A percentile compares a stretch with the other conserved stretches of the same genome.
Conservation (phyloP, 2,329 filamentous ascomycete species). For the Fusarium fujikuroi region DNA sequence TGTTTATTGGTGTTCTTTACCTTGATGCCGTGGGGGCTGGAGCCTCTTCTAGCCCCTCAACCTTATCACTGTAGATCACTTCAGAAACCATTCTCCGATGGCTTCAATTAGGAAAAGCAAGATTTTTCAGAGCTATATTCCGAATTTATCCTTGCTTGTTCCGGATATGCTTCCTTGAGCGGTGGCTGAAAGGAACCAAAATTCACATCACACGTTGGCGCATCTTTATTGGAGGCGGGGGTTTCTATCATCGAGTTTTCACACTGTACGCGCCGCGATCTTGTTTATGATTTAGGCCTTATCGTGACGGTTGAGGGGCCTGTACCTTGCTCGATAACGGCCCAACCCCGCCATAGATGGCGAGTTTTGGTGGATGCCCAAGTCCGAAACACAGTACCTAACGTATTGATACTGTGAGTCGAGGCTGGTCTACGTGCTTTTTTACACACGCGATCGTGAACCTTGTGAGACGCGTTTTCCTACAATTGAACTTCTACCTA, state of each 20-base stretch:
- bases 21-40: too few species aligned
- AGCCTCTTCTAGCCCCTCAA: too few species aligned
- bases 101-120: neutral
- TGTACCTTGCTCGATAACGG: neutral
- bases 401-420: neutral
- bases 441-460: neutral
- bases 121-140: neutral
- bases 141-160: neutral
- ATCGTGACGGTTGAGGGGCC: neutral
- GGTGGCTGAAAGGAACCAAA: neutral
- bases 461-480: neutral
- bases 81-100: neutral
- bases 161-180: neutral
- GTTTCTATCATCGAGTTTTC: too few species aligned
- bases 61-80: neutral
- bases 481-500: neutral
- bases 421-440: neutral
- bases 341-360: neutral
- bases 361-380: neutral
- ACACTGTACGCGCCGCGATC: neutral
- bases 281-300: neutral
- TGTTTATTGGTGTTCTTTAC: too few species aligned
- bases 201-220: too few species aligned
- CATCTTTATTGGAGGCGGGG: too few species aligned
- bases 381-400: neutral